Evolutionary conservation across 2,329 filamentous ascomycete genomes (phyloP), one percentile per base, ranked within the genome.

Genomic region (Amauroascus niger): DNA sequence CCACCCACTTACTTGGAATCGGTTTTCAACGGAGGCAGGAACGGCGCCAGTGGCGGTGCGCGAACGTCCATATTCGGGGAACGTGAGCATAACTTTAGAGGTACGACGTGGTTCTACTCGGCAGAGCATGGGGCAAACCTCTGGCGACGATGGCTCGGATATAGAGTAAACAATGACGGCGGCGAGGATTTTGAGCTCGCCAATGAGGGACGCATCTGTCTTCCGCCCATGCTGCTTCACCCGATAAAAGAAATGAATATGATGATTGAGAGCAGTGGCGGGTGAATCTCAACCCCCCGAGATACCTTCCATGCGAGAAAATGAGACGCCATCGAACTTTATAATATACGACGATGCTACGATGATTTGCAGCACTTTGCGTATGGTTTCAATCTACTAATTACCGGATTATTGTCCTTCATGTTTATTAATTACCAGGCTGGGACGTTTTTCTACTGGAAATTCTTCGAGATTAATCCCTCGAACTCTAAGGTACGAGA

Each of bases 101-200:
- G 90, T 0, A 82, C 88, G 63, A 88, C 84, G 18, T 97, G 89
- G 89, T 96, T 93, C 69, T 96, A 95, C 69, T 87, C 89, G 60
- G 85, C 86, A 0, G 82, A 83, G 1, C 95, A 95, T 65, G 83
- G 87, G 6, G 79, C 83, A 2, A 88, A 88, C 59, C 64, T 97
- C 64, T 96, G 93, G 75, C 78, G 82, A 48, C 78, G 88, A 57
- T 97, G 91, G 91, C 72, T 95, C 33, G 90, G 89, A 1, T 81
- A 91, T 63, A 81, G 80, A 59, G 84, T 91, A 33, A 82, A 88
- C 65, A 86, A 87, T 60, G 84, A 44, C 18, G 85, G 86, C 9
- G 88, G 87, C 22, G 86, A 89, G 62, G 79, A 86, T 68, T 83
- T 86, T 61, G 88, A 93, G 70, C 68, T 79, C 57, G 78, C 77